Percentiles rank a stretch among this genome's conserved stretches.
These are phyloP conservation scores for Setaria viridis DNA, from an alignment of 202 grass and related monocot species.

Conservation along the genomic window DNA sequence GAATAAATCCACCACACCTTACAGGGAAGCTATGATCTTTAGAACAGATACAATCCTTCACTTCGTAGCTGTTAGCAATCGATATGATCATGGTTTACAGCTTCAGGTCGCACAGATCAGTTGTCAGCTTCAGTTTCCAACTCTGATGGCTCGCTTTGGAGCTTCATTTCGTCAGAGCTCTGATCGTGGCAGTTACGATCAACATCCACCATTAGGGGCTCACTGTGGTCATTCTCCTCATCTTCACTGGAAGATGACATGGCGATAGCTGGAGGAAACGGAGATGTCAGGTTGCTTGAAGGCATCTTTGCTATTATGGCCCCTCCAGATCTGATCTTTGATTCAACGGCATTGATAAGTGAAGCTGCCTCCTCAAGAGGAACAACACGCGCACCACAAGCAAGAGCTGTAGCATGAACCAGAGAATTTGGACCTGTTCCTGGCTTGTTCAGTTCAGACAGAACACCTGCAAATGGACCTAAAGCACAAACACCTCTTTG, in stretches of 20 bases:
- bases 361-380: constrained; percentile 65
- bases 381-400: constrained; percentile 78
- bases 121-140: constrained; percentile 49
- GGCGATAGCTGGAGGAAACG: constrained; percentile 14
- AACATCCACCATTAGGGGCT: neutral
- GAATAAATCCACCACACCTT: constrained; percentile 14
- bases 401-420: constrained; percentile 83
- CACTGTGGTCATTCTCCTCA: constrained; percentile 43
- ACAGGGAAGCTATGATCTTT: constrained; percentile 26
- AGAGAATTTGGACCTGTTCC: constrained; percentile 45
- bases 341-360: constrained; percentile 72
- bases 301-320: constrained; percentile 68
- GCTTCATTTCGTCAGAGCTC: constrained; percentile 46
- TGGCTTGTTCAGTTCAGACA: constrained; percentile 50
- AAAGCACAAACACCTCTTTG: constrained; percentile 43
- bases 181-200: constrained; percentile 7
- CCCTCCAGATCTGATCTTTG: constrained; percentile 80
- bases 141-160: constrained; percentile 41
- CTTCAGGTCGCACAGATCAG: constrained; percentile 22
- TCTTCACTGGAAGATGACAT: constrained; percentile 62
- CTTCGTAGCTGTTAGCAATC: constrained; percentile 43
- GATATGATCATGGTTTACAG: constrained; percentile 30
- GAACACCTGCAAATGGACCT: constrained; percentile 36
- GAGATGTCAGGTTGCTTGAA: constrained; percentile 36
- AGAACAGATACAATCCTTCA: constrained; percentile 26